Evolutionary conservation across 495 filamentous ascomycete genomes (phyloP).

Genomic region (Xanthoparmelia taractica): DNA sequence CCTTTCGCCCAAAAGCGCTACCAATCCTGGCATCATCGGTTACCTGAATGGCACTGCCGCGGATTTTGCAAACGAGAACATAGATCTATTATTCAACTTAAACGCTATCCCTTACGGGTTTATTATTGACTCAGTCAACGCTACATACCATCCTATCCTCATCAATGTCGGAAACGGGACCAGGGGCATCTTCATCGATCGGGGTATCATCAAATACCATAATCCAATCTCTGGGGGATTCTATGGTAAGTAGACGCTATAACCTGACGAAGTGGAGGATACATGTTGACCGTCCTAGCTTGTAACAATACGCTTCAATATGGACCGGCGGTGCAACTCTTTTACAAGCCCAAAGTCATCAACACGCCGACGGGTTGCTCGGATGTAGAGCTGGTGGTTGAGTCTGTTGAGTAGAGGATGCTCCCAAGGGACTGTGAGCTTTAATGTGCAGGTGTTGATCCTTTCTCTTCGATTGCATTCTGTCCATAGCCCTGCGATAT

Average conservation of each 20-base stretch:
- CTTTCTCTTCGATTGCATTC: not conserved
- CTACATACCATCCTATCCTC: conserved; percentile 13
- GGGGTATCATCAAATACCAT: conserved; percentile 14
- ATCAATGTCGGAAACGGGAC: conserved; percentile 16
- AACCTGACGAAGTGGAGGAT: not conserved
- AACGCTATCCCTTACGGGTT: not conserved
- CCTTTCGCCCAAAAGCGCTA: not conserved
- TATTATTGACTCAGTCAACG: conserved; percentile 6
- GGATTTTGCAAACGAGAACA: conserved; percentile 4
- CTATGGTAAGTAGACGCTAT: conserved; percentile 12
- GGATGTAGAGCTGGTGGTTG: conserved; percentile 14
- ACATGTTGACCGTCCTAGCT: conserved; percentile 7
- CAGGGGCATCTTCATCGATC: conserved; percentile 17
- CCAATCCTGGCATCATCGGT: conserved; percentile 2
- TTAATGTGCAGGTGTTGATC: not conserved
- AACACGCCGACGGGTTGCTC: conserved; percentile 3
- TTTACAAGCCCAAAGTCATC: conserved; percentile 16
- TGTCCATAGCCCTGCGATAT: not conserved
- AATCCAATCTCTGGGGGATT: conserved; percentile 18
- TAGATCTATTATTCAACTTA: not conserved
- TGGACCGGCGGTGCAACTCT: conserved; percentile 19
- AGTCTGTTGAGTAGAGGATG: conserved; percentile 14
- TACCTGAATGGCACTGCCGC: conserved; percentile 15
- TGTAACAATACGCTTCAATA: conserved; percentile 18
- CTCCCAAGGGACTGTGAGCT: not conserved